Evolutionary conservation across 805 yeast genomes (phyloP).

Genomic region (Saturnispora dispora): DNA sequence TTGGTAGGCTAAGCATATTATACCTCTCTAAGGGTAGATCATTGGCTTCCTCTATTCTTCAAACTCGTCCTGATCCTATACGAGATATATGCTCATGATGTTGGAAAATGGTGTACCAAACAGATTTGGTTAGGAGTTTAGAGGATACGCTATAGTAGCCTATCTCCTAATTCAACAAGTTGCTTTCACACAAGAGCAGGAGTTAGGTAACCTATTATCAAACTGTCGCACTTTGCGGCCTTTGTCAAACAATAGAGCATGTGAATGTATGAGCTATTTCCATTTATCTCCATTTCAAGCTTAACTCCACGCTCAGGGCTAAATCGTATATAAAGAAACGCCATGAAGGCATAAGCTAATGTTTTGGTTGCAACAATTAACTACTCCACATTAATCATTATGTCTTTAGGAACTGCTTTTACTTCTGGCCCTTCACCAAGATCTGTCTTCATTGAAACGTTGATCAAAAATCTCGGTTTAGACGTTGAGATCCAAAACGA

Average conservation of each 20-base stretch:
- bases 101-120: too few species aligned
- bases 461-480: conserved; percentile 44
- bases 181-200: background rate
- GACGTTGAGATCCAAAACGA: conserved; percentile 42
- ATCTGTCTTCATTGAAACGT: conserved; percentile 33
- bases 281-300: background rate
- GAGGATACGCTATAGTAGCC: background rate
- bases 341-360: background rate
- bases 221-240: background rate
- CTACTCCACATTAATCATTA: conserved; percentile 11
- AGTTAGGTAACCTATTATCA: background rate
- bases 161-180: background rate
- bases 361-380: background rate
- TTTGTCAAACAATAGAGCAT: background rate
- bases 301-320: background rate
- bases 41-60: too few species aligned
- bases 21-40: too few species aligned
- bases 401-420: conserved; percentile 14
- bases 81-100: too few species aligned
- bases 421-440: conserved; percentile 21
- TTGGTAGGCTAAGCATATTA: too few species aligned
- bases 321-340: background rate
- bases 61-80: too few species aligned
- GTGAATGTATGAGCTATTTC: background rate
- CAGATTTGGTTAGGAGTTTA: too few species aligned